A percentile compares a stretch with the other conserved stretches of the same genome.
phyloP scores from a whole-genome alignment of 2,329 filamentous ascomycete genomes.

The Colletotrichum chlorophyti region DNA sequence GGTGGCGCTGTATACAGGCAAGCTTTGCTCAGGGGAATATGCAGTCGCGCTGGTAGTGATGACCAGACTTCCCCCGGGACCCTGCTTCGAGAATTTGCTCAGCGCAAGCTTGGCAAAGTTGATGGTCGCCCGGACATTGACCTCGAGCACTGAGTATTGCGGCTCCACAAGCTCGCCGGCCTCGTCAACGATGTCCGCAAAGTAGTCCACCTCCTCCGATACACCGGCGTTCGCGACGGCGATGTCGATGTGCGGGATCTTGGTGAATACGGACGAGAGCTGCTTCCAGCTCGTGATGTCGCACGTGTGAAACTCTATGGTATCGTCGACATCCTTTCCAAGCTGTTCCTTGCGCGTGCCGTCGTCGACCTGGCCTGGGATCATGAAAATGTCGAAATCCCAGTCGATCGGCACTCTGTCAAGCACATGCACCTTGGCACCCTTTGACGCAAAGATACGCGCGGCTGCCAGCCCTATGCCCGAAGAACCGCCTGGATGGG shows the following conservation, averaged over 20 bases:
- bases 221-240: conserved; percentile 44
- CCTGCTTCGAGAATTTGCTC: conserved; percentile 33
- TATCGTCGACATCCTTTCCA: not conserved
- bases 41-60: conserved; percentile 44
- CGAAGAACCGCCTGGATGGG: conserved; percentile 29
- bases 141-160: conserved; percentile 37
- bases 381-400: not conserved
- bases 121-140: conserved; percentile 40
- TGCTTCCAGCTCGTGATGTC: conserved; percentile 37
- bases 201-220: conserved; percentile 38
- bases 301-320: conserved; percentile 33
- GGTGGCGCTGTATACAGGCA: conserved; percentile 40
- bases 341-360: not conserved
- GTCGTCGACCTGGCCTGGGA: not conserved
- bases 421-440: conserved; percentile 37
- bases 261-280: conserved; percentile 33
- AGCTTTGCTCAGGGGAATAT: conserved; percentile 42
- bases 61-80: conserved; percentile 40
- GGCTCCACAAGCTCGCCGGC: conserved; percentile 37
- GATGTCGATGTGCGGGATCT: conserved; percentile 36
- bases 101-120: conserved; percentile 42
- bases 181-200: conserved; percentile 37
- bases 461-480: conserved; percentile 42
- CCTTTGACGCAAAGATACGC: conserved; percentile 35
- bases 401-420: conserved; percentile 29